These are phyloP conservation scores for Camelina neglecta DNA, from an alignment of 345 rosid genomes.

Conservation along the genomic window DNA sequence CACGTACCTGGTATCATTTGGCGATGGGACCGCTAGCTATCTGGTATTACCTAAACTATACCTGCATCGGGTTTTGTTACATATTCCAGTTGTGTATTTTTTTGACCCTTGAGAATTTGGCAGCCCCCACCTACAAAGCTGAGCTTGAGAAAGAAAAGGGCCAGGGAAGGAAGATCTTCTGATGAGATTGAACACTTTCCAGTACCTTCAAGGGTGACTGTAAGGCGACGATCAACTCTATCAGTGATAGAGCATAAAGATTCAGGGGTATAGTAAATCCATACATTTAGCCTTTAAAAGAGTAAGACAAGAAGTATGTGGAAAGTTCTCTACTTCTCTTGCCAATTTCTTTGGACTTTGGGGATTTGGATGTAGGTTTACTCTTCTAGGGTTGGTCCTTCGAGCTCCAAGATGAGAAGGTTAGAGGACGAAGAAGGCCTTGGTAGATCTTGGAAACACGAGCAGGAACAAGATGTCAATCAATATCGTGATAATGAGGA, in stretches of 20 bases:
- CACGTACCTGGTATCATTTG: constrained; percentile 82
- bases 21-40: constrained; percentile 74
- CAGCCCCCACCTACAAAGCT: constrained; percentile 96
- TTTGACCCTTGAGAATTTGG: constrained; percentile 38
- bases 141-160: constrained; percentile 78
- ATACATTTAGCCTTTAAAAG: constrained; percentile 11
- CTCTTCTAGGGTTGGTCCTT: constrained; percentile 53
- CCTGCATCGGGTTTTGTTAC: constrained; percentile 25
- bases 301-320: neutral
- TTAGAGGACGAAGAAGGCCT: constrained; percentile 64
- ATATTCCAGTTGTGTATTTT: constrained; percentile 13
- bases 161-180: constrained; percentile 78
- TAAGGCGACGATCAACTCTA: constrained; percentile 64
- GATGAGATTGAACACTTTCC: constrained; percentile 93
- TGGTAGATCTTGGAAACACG: constrained; percentile 54
- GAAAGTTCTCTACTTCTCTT: constrained; percentile 10
- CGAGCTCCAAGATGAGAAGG: constrained; percentile 58
- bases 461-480: constrained; percentile 48
- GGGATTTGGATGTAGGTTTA: constrained; percentile 51
- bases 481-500: constrained; percentile 75
- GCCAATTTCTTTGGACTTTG: constrained; percentile 13
- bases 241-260: constrained; percentile 72
- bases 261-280: constrained; percentile 58
- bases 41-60: constrained; percentile 53
- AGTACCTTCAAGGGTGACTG: constrained; percentile 75